Percentiles rank a stretch among this genome's conserved stretches.
These are phyloP conservation scores for Penicillium palitans DNA, from an alignment of 2,329 filamentous ascomycete genomes.

Conservation along the genomic window DNA sequence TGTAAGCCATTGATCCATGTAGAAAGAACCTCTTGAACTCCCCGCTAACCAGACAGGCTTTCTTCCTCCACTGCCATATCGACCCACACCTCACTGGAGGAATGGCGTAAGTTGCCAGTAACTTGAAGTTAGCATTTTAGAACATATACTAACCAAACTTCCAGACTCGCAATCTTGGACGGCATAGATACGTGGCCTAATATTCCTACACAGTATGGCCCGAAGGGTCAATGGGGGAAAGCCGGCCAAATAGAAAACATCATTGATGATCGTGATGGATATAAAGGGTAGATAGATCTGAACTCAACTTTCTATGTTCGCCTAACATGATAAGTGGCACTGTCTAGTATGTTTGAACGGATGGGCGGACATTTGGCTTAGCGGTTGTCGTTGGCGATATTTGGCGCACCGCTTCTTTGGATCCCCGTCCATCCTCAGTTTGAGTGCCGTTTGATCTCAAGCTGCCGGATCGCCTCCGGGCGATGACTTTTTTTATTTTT, in stretches of 20 bases:
- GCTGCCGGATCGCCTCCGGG: background rate
- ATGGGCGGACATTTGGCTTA: background rate
- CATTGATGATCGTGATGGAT: background rate
- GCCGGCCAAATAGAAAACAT: background rate
- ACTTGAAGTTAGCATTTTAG: background rate
- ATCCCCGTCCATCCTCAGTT: background rate
- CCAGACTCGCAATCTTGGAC: background rate
- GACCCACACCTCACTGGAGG: conserved; percentile 8
- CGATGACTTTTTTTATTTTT: background rate
- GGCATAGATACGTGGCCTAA: conserved; percentile 1
- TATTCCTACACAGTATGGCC: conserved; percentile 1
- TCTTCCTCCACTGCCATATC: conserved; percentile 10
- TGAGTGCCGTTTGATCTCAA: background rate
- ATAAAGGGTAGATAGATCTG: background rate
- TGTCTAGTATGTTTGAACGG: background rate
- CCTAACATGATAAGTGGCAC: background rate
- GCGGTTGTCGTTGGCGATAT: background rate
- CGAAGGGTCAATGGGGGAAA: background rate
- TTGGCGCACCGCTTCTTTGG: background rate
- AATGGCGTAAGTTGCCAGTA: conserved; percentile 1
- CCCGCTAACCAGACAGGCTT: conserved; percentile 1
- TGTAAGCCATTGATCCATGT: background rate
- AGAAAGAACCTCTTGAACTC: background rate
- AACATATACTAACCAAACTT: background rate
- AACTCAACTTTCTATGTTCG: background rate